phyloP scores from a whole-genome alignment of 306 rosid genomes.

The Carpinus fangiana region DNA sequence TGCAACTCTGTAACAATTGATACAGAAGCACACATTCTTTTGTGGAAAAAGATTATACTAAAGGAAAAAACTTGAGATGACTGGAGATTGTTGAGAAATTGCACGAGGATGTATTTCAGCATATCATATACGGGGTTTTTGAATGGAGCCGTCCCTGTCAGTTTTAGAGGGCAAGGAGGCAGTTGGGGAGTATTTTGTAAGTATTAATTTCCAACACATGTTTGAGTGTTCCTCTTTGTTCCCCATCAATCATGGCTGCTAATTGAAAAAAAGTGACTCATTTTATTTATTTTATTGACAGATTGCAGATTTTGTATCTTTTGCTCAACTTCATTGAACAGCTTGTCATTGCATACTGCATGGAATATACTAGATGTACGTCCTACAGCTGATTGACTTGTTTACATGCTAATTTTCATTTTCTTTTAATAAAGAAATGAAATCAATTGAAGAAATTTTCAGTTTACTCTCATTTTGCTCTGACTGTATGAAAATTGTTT shows the following conservation, averaged over 20 bases:
- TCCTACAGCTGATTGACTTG: not conserved
- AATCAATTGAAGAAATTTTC: too few relatives aligned
- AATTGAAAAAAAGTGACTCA: not conserved
- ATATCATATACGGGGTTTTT: not conserved
- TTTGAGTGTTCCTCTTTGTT: not conserved
- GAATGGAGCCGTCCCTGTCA: not conserved
- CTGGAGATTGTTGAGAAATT: not conserved
- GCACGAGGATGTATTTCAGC: not conserved
- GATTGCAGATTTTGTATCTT: not conserved
- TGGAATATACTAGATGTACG: not conserved
- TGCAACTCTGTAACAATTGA: not conserved
- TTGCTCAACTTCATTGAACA: not conserved
- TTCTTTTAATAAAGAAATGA: too few relatives aligned
- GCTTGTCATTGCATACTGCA: not conserved
- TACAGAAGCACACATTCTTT: not conserved
- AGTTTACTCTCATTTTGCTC: too few relatives aligned
- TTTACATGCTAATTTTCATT: too few relatives aligned
- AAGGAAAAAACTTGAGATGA: not conserved
- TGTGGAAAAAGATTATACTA: not conserved
- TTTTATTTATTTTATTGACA: not conserved
- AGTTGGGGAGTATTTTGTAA: not conserved
- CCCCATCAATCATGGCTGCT: not conserved
- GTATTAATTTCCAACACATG: not conserved
- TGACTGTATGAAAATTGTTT: too few relatives aligned
- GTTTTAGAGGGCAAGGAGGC: not conserved